Evolutionary conservation across 1,139 yeast species (phyloP).

Genomic region (Scheffersomyces parashehatae): DNA sequence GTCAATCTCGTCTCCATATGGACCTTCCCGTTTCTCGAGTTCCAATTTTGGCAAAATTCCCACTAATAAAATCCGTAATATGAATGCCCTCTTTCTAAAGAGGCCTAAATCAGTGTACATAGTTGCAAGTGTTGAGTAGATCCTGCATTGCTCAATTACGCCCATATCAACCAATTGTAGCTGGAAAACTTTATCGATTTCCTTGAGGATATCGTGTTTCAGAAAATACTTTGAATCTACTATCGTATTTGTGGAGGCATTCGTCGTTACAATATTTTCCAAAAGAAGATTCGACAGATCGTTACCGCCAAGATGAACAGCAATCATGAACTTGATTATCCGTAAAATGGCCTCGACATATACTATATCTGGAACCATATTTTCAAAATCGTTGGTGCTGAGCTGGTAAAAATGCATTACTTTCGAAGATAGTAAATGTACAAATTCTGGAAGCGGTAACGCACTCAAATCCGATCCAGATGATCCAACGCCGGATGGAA

Average conservation of each 20-base stretch:
- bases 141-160: constrained; percentile 54
- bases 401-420: constrained; percentile 58
- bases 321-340: constrained; percentile 60
- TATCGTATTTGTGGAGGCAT: constrained; percentile 26
- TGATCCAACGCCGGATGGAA: constrained; percentile 2
- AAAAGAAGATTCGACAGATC: constrained; percentile 27
- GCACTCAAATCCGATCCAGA: constrained; percentile 27
- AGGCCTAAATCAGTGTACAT: constrained; percentile 65
- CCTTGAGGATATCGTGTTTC: constrained; percentile 48
- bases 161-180: constrained; percentile 46
- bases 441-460: constrained; percentile 46
- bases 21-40: constrained; percentile 3
- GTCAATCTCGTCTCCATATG: constrained; percentile 5
- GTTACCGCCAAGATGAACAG: constrained; percentile 48
- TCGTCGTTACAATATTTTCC: constrained; percentile 40
- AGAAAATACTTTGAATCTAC: constrained; percentile 19
- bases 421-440: constrained; percentile 46
- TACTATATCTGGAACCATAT: constrained; percentile 80
- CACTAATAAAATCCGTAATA: constrained; percentile 60
- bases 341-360: constrained; percentile 74
- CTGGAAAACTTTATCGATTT: constrained; percentile 47
- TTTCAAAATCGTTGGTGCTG: constrained; percentile 63
- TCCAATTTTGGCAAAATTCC: constrained; percentile 49
- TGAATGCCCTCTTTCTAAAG: constrained; percentile 67
- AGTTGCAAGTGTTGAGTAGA: constrained; percentile 67